These are phyloP conservation scores for Aspergillus nidulans DNA, from an alignment of 495 filamentous ascomycete genomes.

Conservation along the genomic window DNA sequence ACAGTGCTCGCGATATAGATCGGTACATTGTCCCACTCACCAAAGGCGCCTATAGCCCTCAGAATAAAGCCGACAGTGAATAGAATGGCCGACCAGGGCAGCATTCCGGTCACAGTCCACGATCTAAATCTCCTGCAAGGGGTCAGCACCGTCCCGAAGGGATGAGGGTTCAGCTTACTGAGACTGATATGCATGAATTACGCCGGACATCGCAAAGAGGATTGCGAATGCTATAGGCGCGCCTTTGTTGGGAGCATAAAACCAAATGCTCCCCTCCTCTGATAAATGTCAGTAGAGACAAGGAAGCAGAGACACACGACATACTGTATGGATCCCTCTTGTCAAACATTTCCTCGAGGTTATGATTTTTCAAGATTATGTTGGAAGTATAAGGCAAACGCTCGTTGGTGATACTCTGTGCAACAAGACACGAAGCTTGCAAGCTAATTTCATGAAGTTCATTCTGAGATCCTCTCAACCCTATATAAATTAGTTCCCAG, in stretches of 20 bases:
- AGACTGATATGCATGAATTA: constrained; percentile 59
- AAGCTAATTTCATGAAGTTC: background rate
- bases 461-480: background rate
- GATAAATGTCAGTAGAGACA: constrained; percentile 9
- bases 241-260: constrained; percentile 71
- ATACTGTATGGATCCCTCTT: constrained; percentile 18
- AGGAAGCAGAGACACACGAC: background rate
- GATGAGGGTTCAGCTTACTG: constrained; percentile 32
- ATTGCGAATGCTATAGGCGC: constrained; percentile 64
- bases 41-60: constrained; percentile 52
- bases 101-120: constrained; percentile 51
- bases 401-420: background rate
- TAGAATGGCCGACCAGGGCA: constrained; percentile 48
- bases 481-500: constrained; percentile 2
- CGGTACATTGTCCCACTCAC: constrained; percentile 50
- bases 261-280: constrained; percentile 55
- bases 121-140: constrained; percentile 37
- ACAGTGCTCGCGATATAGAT: constrained; percentile 58
- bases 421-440: background rate
- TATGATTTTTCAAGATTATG: background rate
- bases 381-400: background rate
- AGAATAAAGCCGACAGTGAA: constrained; percentile 57
- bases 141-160: background rate
- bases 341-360: constrained; percentile 4
- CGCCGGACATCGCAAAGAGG: constrained; percentile 57